These are phyloP conservation scores for Corymbia calophylla DNA, from an alignment of 441 rosid genomes.

Conservation along the genomic window DNA sequence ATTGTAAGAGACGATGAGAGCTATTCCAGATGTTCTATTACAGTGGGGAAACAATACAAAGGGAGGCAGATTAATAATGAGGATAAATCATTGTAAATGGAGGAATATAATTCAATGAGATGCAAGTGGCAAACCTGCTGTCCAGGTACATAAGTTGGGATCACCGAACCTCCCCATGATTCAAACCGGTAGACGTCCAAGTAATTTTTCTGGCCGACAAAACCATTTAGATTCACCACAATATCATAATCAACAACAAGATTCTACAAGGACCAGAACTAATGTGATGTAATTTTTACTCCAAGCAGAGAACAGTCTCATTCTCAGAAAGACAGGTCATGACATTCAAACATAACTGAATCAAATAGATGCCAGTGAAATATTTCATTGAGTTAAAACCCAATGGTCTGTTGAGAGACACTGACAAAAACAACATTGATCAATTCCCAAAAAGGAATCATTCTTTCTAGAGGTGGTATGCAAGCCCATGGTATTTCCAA, in stretches of 20 bases:
- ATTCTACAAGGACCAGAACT: neutral
- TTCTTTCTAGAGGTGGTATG: neutral
- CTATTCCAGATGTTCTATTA: neutral
- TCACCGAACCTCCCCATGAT: slow-evolving; percentile 95
- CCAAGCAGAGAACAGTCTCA: neutral
- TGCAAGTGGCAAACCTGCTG: slow-evolving; percentile 63
- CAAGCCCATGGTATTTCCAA: neutral
- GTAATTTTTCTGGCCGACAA: slow-evolving; percentile 74
- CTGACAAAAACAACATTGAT: neutral
- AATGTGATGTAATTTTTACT: neutral
- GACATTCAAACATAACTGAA: neutral
- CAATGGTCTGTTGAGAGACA: neutral
- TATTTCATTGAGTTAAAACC: neutral
- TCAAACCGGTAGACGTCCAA: slow-evolving; percentile 90
- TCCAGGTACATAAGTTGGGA: slow-evolving; percentile 70
- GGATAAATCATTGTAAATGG: neutral
- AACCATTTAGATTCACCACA: neutral
- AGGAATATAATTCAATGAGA: neutral
- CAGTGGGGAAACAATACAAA: neutral
- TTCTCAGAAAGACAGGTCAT: neutral
- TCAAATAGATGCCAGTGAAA: neutral
- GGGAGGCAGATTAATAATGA: neutral
- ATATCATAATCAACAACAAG: neutral
- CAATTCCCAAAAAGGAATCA: neutral
- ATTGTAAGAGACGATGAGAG: neutral